A percentile compares a stretch with the other conserved stretches of the same genome.
Evolutionary conservation across 1,284 basidiomycete species (phyloP).

Genomic region (Coriolopsis trogii): DNA sequence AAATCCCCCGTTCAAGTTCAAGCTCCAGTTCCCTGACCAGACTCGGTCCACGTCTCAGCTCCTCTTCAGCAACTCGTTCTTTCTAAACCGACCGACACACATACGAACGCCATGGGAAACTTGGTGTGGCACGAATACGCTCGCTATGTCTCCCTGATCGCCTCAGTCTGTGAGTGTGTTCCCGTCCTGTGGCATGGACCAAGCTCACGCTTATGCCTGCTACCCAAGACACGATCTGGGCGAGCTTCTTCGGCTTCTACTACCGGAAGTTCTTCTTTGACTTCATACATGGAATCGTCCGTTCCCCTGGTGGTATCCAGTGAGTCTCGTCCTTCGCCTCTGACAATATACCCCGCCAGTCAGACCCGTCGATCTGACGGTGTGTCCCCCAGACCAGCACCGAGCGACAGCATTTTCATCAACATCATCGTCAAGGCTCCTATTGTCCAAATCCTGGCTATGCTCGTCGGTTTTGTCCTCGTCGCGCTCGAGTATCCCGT

Average conservation of each 20-base stretch:
- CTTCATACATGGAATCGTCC: constrained; percentile 69
- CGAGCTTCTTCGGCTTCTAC: constrained; percentile 73
- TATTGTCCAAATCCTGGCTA: constrained; percentile 66
- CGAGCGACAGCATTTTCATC: constrained; percentile 64
- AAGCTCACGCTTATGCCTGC: constrained; percentile 6
- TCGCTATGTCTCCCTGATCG: constrained; percentile 71
- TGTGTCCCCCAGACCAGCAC: constrained; percentile 57
- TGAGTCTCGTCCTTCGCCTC: constrained; percentile 49
- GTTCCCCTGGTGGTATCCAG: constrained; percentile 80
- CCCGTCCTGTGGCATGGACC: not conserved
- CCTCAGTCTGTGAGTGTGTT: constrained; percentile 73
- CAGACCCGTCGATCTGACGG: constrained; percentile 2
- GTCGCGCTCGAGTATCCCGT: constrained; percentile 71
- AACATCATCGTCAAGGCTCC: constrained; percentile 75
- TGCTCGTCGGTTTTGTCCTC: constrained; percentile 59
- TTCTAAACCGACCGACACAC: constrained; percentile 1
- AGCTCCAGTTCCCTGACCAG: not conserved
- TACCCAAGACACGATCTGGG: constrained; percentile 73
- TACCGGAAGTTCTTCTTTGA: constrained; percentile 95
- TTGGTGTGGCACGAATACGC: constrained; percentile 84
- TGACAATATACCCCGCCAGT: constrained; percentile 7
- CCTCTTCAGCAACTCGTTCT: constrained; percentile 17
- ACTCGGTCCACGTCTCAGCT: constrained; percentile 15
- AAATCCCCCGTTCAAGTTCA: constrained; percentile 22
- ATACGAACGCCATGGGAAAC: constrained; percentile 64